Conservation (phyloP, 352 stramenopile species). For the Globisporangium paroecandrum region DNA sequence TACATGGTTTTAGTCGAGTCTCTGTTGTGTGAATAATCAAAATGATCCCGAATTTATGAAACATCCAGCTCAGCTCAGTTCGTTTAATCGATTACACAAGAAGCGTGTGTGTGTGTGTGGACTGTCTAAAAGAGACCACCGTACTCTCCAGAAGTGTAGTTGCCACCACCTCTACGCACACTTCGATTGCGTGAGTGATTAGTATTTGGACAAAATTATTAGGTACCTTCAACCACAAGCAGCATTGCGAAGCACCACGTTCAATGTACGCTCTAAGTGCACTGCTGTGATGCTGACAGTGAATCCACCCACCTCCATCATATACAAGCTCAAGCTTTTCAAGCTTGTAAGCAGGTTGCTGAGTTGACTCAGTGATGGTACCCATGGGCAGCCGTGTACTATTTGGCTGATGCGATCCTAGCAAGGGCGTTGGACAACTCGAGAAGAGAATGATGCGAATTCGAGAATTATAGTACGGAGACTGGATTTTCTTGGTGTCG, state of each 20-base stretch:
- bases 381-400: not conserved
- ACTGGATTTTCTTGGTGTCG: conserved; percentile 12
- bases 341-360: not conserved
- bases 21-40: not conserved
- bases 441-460: not conserved
- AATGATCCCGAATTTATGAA: not conserved
- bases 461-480: not conserved
- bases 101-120: not conserved
- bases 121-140: too few relatives aligned
- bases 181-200: not conserved
- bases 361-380: not conserved
- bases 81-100: not conserved
- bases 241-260: not conserved
- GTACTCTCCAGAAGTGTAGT: too few relatives aligned
- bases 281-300: not conserved
- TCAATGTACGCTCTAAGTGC: not conserved
- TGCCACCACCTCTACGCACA: not conserved
- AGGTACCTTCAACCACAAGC: not conserved
- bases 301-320: not conserved
- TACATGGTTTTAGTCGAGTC: not conserved
- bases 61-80: not conserved
- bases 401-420: not conserved
- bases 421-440: not conserved
- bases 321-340: not conserved
- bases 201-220: not conserved